A percentile compares a stretch with the other conserved stretches of the same genome.
phyloP scores from a whole-genome alignment of 2,329 filamentous ascomycete species.

The Piedraia hortae region DNA sequence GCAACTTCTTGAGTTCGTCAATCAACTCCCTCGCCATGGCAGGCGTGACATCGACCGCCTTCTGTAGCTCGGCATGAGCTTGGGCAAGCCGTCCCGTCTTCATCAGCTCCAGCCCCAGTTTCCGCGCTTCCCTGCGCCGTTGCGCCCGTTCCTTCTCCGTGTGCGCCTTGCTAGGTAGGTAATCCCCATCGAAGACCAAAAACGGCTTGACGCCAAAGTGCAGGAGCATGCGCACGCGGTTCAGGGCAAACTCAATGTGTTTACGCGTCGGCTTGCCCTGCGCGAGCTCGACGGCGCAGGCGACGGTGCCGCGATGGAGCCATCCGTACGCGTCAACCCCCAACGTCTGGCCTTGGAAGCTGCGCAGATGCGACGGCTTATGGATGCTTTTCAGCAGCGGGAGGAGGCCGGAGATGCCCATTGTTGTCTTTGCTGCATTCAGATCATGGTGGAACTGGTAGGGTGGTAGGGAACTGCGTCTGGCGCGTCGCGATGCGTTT shows the following conservation, averaged over 20 bases:
- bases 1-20: conserved; percentile 58
- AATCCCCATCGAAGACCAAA: conserved; percentile 86
- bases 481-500: too few species aligned
- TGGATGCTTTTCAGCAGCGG: conserved; percentile 92
- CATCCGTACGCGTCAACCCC: conserved; percentile 96
- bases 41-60: conserved; percentile 83
- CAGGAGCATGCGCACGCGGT: conserved; percentile 74
- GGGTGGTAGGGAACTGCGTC: too few species aligned
- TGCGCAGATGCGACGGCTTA: conserved; percentile 60
- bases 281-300: conserved; percentile 75
- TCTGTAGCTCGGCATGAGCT: conserved; percentile 69
- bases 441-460: too few species aligned
- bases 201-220: conserved; percentile 90
- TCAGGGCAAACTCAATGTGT: conserved; percentile 71
- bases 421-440: conserved; percentile 1
- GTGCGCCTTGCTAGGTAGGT: conserved; percentile 69
- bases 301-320: conserved; percentile 78
- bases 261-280: conserved; percentile 67
- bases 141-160: conserved; percentile 59
- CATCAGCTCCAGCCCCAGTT: conserved; percentile 48
- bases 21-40: conserved; percentile 85
- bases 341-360: conserved; percentile 63
- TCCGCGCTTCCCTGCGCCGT: conserved; percentile 49
- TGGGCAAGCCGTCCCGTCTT: conserved; percentile 55
- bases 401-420: conserved; percentile 46